Evolutionary conservation across 1,139 yeast species (phyloP), one percentile per base, ranked within the genome.

Genomic region (Taiozyma sp.): DNA sequence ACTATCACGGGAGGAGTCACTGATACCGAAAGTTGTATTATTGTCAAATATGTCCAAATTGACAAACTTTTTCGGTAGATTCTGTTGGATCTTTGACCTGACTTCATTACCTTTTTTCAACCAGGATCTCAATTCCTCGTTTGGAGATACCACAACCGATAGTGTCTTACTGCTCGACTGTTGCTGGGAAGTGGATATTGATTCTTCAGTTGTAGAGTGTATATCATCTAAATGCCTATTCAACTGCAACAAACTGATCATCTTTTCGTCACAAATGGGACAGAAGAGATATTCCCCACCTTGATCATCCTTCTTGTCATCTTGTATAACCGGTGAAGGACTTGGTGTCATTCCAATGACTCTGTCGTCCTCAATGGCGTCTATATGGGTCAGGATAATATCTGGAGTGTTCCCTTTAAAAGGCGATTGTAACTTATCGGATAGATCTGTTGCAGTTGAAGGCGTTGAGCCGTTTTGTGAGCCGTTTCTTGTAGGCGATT

Each of bases 191-290:
- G 13, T 16, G 4, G 50, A 27, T 19, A 48, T 38, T 14, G 51
- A 41, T 13, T 36, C 46, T 24, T 51, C 41, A 22, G 62, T 66
- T 40, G 72, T 70, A 3, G 71, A 67, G 65, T 89, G 97, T 5
- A 68, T 77, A 53, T 79, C 87, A 63, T 89, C 96, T 30, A 90
- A 70, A 64, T 90, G 96, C 45, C 76, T 74, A 64, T 87, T 87
- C 54, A 89, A 71, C 55, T 81, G 86, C 22, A 65, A 57, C 45
- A 87, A 68, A 13, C 79, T 75, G 8, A 79, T 68, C 86, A 86
- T 83, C 1, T 70, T 55, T 55, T 82, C 87, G 24, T 72, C 67
- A 64, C 96, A 89, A 4, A 88, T 84, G 1, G 96, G 96, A 61
- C 96, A 89, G 24, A 48, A 89, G 24, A 48, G 43, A 43, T 73